These are phyloP conservation scores for Lithohypha guttulata DNA, from an alignment of 2,329 filamentous ascomycete genomes.

Conservation along the genomic window DNA sequence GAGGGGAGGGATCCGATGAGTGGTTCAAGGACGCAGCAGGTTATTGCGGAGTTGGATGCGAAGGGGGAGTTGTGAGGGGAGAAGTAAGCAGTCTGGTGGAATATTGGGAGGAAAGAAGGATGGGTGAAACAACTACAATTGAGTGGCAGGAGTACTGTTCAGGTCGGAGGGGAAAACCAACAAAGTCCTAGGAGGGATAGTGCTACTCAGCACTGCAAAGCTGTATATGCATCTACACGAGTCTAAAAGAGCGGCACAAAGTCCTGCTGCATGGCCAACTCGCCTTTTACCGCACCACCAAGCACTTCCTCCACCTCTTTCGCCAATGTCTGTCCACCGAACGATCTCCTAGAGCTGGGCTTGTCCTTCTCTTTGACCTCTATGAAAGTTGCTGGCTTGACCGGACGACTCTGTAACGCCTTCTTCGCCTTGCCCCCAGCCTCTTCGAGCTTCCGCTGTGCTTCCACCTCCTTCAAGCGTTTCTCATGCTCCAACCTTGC, in stretches of 20 bases:
- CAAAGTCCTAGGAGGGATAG: no score
- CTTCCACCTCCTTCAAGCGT: neutral
- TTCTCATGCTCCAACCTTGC: neutral
- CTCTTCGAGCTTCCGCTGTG: neutral
- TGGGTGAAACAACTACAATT: no score
- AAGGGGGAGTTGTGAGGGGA: neutral
- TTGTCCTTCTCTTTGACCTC: neutral
- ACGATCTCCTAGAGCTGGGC: neutral
- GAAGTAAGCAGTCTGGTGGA: no score
- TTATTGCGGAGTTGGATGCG: neutral
- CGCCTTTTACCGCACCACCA: constrained; percentile 1
- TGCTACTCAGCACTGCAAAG: no score
- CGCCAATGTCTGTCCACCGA: neutral
- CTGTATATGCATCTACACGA: no score
- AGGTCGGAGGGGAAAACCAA: no score
- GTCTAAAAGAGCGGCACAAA: constrained; percentile 4
- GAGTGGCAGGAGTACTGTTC: no score
- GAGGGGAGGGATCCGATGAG: constrained; percentile 18
- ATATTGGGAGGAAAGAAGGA: neutral
- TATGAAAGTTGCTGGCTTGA: neutral
- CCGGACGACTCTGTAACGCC: neutral
- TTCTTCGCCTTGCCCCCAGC: neutral
- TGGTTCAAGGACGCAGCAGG: no score
- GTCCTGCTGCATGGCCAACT: constrained; percentile 7
- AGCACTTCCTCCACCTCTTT: constrained; percentile 1